phyloP scores from a whole-genome alignment of 2,329 filamentous ascomycete genomes.

The Clonostachys rhizophaga region DNA sequence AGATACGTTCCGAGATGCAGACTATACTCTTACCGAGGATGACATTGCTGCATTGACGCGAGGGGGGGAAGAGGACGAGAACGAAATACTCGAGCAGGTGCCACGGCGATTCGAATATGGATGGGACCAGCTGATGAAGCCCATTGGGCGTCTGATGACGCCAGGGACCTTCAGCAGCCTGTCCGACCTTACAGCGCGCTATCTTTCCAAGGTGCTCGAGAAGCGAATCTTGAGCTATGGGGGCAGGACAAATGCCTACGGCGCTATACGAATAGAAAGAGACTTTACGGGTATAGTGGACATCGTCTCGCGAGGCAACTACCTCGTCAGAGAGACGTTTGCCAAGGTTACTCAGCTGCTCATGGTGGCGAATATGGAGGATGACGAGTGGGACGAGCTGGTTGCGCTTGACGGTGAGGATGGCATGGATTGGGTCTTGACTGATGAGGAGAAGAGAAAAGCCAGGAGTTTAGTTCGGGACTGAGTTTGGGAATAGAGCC shows the following conservation, averaged over 20 bases:
- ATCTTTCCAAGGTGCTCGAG: slow-evolving; percentile 76
- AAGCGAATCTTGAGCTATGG: slow-evolving; percentile 81
- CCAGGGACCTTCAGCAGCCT: slow-evolving; percentile 71
- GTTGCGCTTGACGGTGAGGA: slow-evolving; percentile 48
- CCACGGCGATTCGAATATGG: slow-evolving; percentile 75
- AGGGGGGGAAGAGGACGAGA: slow-evolving; percentile 48
- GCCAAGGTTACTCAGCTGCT: slow-evolving; percentile 73
- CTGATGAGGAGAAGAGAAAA: slow-evolving; percentile 66
- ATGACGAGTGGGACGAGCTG: slow-evolving; percentile 89
- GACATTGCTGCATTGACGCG: slow-evolving; percentile 52
- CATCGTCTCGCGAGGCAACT: slow-evolving; percentile 65
- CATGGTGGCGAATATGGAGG: slow-evolving; percentile 89
- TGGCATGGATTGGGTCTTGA: slow-evolving; percentile 68
- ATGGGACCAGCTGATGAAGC: slow-evolving; percentile 82
- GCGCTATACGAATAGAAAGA: slow-evolving; percentile 77
- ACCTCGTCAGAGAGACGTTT: slow-evolving; percentile 74
- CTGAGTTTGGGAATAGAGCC: too few species aligned
- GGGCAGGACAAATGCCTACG: slow-evolving; percentile 74
- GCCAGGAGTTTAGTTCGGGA: slow-evolving; percentile 62
- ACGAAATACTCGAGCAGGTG: slow-evolving; percentile 60
- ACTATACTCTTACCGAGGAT: slow-evolving; percentile 69
- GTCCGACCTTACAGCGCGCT: slow-evolving; percentile 66
- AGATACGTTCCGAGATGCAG: slow-evolving; percentile 87
- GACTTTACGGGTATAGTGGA: slow-evolving; percentile 75
- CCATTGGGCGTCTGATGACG: slow-evolving; percentile 81